Percentiles rank a stretch among this genome's conserved stretches.
phyloP scores from a whole-genome alignment of 768 basidiomycete species.

The Guyanaporus albipodus region DNA sequence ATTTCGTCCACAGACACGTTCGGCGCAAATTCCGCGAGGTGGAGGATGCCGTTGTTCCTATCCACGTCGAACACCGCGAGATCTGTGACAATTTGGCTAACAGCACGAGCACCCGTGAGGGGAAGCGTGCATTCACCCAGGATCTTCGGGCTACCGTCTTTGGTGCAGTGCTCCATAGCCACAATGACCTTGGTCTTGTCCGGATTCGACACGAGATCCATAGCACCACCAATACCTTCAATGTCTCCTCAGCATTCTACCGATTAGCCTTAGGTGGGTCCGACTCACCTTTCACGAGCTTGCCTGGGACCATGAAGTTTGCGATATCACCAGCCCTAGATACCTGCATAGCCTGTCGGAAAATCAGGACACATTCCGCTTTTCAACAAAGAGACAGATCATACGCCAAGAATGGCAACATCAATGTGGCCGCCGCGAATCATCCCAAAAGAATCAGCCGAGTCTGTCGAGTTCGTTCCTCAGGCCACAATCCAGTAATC shows the following conservation, averaged over 20 bases:
- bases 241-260: conserved; percentile 34
- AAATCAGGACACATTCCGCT: neutral
- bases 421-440: conserved; percentile 94
- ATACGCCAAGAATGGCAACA: conserved; percentile 85
- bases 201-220: conserved; percentile 93
- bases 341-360: conserved; percentile 83
- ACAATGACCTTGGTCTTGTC: conserved; percentile 89
- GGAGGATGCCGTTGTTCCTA: conserved; percentile 60
- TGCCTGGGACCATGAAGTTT: conserved; percentile 96
- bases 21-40: conserved; percentile 70
- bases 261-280: conserved; percentile 1
- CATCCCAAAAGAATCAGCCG: conserved; percentile 91
- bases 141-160: conserved; percentile 85
- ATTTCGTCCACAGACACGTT: conserved; percentile 80
- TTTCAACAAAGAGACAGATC: conserved; percentile 42
- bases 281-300: conserved; percentile 69
- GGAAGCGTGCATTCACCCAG: conserved; percentile 76
- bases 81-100: conserved; percentile 89
- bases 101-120: conserved; percentile 78
- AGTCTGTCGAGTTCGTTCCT: conserved; percentile 41
- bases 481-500: conserved; percentile 20
- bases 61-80: conserved; percentile 87
- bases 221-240: conserved; percentile 87
- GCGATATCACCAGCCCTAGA: conserved; percentile 87
- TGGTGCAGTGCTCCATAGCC: conserved; percentile 85